Conservation (phyloP, 352 stramenopile genomes). For the Phytophthora pini region DNA sequence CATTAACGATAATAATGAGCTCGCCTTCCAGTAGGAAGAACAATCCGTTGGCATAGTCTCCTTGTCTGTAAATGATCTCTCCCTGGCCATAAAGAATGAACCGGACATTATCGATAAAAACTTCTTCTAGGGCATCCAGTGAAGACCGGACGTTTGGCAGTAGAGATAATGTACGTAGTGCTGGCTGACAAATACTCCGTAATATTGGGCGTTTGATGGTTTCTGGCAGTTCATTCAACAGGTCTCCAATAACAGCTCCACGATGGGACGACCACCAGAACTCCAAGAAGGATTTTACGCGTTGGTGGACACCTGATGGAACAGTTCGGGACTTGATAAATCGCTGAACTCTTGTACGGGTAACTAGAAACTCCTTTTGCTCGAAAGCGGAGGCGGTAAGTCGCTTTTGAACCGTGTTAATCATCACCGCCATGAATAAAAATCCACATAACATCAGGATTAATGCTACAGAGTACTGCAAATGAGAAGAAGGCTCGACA, state of each 20-base stretch:
- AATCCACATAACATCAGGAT: conserved; percentile 59
- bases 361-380: conserved; percentile 70
- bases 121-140: conserved; percentile 41
- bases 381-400: conserved; percentile 59
- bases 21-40: conserved; percentile 71
- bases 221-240: conserved; percentile 61
- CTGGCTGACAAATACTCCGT: conserved; percentile 54
- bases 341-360: conserved; percentile 52
- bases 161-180: conserved; percentile 51
- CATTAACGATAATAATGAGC: conserved; percentile 51
- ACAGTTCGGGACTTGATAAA: conserved; percentile 60
- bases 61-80: conserved; percentile 67
- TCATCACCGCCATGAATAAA: conserved; percentile 39
- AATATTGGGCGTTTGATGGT: conserved; percentile 61
- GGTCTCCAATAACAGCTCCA: conserved; percentile 51
- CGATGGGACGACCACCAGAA: conserved; percentile 77
- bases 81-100: conserved; percentile 71
- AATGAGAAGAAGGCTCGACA: conserved; percentile 35
- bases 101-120: conserved; percentile 56
- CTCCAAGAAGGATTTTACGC: conserved; percentile 66
- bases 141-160: conserved; percentile 46
- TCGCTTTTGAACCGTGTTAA: conserved; percentile 56
- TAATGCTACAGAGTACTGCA: conserved; percentile 43
- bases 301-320: conserved; percentile 50
- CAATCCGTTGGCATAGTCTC: conserved; percentile 64